Evolutionary conservation across 345 rosid species (phyloP), one percentile per base, ranked within the genome.

Genomic region (Moricandia moricandioides): DNA sequence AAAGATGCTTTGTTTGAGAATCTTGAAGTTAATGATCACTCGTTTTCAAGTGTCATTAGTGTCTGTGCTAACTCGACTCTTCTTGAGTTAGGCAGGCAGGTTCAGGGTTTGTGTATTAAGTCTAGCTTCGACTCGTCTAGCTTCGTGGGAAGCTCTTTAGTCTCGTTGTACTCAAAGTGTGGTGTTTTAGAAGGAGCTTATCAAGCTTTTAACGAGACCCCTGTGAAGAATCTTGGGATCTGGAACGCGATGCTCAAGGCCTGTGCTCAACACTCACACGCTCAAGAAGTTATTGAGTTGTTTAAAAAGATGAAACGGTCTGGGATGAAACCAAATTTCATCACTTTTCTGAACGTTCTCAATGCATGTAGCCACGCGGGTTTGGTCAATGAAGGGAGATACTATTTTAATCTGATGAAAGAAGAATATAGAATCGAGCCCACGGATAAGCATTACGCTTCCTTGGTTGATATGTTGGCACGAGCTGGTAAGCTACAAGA

Each of bases 301-400:
- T 94, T 89, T 71, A 83, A 83, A 5, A 78, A 74, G 69, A 84
- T 94, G 93, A 83, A 85, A 75, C 71, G 8, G 13, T 63, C 66
- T 43, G 85, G 95, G 47, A 65, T 85, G 77, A 87, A 79, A 79
- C 96, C 97, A 0, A 91, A 94, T 79, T 94, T 88, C 78, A 88
- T 94, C 11, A 85, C 97, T 13, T 94, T 90, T 77, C 72, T 91
- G 76, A 80, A 87, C 37, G 35, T 91, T 51, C 89, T 94, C 10
- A 88, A 90, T 80, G 96, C 97, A 74, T 91, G 98, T 73, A 94
- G 97, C 79, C 98, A 94, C 14, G 84, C 90, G 0, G 97, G 98
- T 56, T 71, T 91, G 30, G 87, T 91, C 0, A 80, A 85, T 11
- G 83, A 86, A 72, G 95, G 98, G n/a, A 72, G 72, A 33, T 34